Percentiles rank a stretch among this genome's conserved stretches.
Conservation (phyloP, 1,284 basidiomycete species). For the Puccinia horiana region DNA sequence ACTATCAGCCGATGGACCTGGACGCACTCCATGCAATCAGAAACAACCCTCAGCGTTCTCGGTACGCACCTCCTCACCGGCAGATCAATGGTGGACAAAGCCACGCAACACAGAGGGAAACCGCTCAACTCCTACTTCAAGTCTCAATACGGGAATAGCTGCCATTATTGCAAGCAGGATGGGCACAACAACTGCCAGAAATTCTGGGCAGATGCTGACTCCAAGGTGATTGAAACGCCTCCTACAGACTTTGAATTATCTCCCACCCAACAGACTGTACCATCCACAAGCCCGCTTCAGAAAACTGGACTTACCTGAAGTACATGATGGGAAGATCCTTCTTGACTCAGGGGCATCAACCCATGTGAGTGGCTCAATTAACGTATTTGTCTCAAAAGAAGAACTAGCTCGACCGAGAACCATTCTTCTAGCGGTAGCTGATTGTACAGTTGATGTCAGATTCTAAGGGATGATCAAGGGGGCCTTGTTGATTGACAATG, state of each 20-base stretch:
- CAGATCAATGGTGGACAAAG: neutral
- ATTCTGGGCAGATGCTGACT: neutral
- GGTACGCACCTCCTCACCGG: neutral
- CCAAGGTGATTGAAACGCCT: neutral
- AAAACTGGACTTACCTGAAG: neutral
- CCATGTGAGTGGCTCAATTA: neutral
- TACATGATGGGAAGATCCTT: neutral
- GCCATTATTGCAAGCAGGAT: neutral
- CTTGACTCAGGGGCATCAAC: neutral
- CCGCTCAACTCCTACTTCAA: neutral
- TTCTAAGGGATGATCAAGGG: neutral
- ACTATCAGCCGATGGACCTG: neutral
- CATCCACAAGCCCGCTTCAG: neutral
- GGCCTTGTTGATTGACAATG: neutral
- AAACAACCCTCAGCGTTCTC: neutral
- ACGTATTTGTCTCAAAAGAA: neutral
- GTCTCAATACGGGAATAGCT: neutral
- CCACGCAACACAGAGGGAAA: neutral
- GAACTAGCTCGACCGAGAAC: neutral
- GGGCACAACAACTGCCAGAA: neutral
- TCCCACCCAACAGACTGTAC: neutral
- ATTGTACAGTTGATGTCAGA: neutral
- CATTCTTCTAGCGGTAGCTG: neutral
- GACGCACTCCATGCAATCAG: neutral
- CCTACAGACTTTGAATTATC: neutral